Percentiles rank a stretch among this genome's conserved stretches.
Evolutionary conservation across 805 yeast genomes (phyloP).

Genomic region (Candida railenensis): DNA sequence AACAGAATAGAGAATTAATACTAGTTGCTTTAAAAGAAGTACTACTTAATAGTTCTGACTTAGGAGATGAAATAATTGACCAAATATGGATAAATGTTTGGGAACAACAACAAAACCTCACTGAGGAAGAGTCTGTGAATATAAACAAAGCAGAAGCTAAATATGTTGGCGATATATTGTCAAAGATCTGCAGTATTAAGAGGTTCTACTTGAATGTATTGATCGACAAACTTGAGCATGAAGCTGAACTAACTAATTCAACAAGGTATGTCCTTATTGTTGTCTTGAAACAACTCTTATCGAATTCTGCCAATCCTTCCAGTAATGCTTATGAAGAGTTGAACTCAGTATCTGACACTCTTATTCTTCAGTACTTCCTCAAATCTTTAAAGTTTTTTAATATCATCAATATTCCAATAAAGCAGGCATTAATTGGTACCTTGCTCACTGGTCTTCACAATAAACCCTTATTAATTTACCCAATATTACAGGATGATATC

Average conservation of each 20-base stretch:
- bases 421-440: conserved; percentile 59
- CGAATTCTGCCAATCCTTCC: conserved; percentile 10
- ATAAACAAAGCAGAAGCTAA: conserved; percentile 24
- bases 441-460: conserved; percentile 60
- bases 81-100: conserved; percentile 24
- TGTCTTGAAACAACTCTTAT: conserved; percentile 28
- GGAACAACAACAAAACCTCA: conserved; percentile 7
- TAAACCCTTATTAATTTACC: conserved; percentile 46
- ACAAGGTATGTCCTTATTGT: conserved; percentile 30
- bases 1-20: conserved; percentile 13
- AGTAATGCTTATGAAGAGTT: not conserved
- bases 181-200: conserved; percentile 20
- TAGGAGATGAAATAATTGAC: conserved; percentile 19
- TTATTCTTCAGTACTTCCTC: conserved; percentile 15
- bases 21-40: conserved; percentile 18
- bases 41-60: not conserved
- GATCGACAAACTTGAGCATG: conserved; percentile 9
- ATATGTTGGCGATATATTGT: conserved; percentile 34
- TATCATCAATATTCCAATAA: conserved; percentile 46
- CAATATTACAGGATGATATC: conserved; percentile 40
- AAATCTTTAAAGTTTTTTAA: conserved; percentile 21
- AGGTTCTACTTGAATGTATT: conserved; percentile 16
- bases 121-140: not conserved
- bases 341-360: too few relatives aligned
- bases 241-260: conserved; percentile 12